Percentiles rank a stretch among this genome's conserved stretches.
These are phyloP conservation scores for Ophiostoma quercus DNA, from an alignment of 2,329 filamentous ascomycete species.

Conservation along the genomic window DNA sequence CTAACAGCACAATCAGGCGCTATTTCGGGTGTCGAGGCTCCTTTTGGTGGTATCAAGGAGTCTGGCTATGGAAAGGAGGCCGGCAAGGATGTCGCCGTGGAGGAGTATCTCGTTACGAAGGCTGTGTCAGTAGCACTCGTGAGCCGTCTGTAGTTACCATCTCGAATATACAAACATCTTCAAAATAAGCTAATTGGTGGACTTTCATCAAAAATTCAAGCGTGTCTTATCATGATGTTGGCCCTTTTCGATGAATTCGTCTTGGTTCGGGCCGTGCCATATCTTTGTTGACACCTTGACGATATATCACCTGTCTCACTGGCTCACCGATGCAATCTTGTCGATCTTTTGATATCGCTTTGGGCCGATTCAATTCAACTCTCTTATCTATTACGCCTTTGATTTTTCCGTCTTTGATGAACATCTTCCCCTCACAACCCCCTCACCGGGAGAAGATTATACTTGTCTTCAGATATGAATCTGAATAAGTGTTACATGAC, in stretches of 20 bases:
- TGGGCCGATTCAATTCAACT: not conserved
- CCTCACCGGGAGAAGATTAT: too few relatives aligned
- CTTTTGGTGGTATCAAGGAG: conserved; percentile 30
- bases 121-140: not conserved
- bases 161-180: not conserved
- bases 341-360: not conserved
- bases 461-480: not conserved
- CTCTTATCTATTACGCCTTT: not conserved
- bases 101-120: conserved; percentile 42
- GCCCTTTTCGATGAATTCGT: not conserved
- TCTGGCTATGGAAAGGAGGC: conserved; percentile 29
- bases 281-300: not conserved
- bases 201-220: not conserved
- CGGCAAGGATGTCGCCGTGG: conserved; percentile 40
- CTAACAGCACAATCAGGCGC: not conserved
- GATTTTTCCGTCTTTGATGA: not conserved
- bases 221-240: not conserved
- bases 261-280: not conserved
- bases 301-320: not conserved
- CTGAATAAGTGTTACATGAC: not conserved
- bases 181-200: not conserved
- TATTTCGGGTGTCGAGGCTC: conserved; percentile 26
- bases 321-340: not conserved
- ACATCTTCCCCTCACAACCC: too few relatives aligned
- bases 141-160: not conserved